These are phyloP conservation scores for Cajanus cajan DNA, from an alignment of 306 rosid species.

Conservation along the genomic window DNA sequence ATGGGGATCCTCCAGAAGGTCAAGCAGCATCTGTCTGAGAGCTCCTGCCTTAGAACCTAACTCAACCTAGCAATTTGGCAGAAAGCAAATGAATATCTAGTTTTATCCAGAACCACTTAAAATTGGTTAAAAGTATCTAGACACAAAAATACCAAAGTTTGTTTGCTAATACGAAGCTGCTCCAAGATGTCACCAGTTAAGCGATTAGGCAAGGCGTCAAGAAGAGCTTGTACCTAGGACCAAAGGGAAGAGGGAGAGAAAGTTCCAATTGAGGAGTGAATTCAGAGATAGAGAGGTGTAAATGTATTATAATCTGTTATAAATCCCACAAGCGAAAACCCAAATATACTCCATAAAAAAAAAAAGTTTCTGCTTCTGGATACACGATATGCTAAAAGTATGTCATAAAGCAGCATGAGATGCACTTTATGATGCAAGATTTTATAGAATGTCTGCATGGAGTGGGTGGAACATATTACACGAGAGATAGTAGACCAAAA, in stretches of 20 bases:
- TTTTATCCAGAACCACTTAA: slow-evolving; percentile 13
- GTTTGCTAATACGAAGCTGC: slow-evolving; percentile 98
- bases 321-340: slow-evolving; percentile 11
- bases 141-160: slow-evolving; percentile 67
- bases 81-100: slow-evolving; percentile 12
- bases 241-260: slow-evolving; percentile 1
- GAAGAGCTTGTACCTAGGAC: slow-evolving; percentile 77
- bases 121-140: slow-evolving; percentile 1
- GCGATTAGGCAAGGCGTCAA: slow-evolving; percentile 84
- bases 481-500: neutral
- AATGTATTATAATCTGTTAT: neutral
- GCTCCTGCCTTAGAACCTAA: slow-evolving; percentile 94
- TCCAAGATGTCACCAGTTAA: slow-evolving; percentile 87
- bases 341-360: neutral
- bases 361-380: neutral
- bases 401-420: neutral
- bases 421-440: slow-evolving; percentile 12
- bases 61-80: slow-evolving; percentile 70
- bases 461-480: neutral
- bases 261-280: slow-evolving; percentile 19
- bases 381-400: neutral
- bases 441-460: slow-evolving; percentile 6
- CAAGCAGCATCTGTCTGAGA: slow-evolving; percentile 92
- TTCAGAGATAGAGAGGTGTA: slow-evolving; percentile 6
- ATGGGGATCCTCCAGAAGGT: slow-evolving; percentile 87